Percentiles rank a stretch among this genome's conserved stretches.
Conservation (phyloP, 768 basidiomycete genomes). For the Serendipita sp. region DNA sequence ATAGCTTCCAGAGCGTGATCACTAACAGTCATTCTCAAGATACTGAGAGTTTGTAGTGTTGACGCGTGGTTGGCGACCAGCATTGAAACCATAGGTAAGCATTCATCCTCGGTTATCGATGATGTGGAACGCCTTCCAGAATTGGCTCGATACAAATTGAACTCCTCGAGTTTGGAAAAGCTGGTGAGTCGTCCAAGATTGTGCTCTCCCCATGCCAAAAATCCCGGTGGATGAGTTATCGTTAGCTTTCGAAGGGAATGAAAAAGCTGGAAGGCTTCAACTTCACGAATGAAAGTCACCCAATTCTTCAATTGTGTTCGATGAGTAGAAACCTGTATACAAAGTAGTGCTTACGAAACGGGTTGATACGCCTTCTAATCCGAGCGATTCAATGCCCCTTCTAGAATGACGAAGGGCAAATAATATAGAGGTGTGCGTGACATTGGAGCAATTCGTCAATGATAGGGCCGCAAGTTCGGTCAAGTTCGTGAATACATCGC, state of each 20-base stretch:
- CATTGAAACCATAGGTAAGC: slow-evolving; percentile 25
- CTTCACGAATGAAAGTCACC: background rate
- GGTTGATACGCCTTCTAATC: slow-evolving; percentile 45
- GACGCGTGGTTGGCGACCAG: slow-evolving; percentile 35
- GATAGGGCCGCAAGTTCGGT: slow-evolving; percentile 37
- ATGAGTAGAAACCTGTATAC: background rate
- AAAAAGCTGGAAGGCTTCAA: background rate
- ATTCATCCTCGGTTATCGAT: background rate
- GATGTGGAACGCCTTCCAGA: background rate
- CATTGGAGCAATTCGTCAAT: slow-evolving; percentile 51
- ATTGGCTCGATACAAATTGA: slow-evolving; percentile 37
- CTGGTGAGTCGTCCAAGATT: slow-evolving; percentile 15
- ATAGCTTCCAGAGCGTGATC: slow-evolving; percentile 34
- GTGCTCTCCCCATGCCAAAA: background rate
- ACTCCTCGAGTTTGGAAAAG: slow-evolving; percentile 31
- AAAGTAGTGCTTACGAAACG: slow-evolving; percentile 36
- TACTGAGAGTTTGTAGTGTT: slow-evolving; percentile 39
- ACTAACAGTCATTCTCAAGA: slow-evolving; percentile 46
- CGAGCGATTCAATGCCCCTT: slow-evolving; percentile 34
- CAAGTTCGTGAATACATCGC: slow-evolving; percentile 33
- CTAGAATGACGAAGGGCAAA: slow-evolving; percentile 30
- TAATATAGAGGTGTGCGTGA: slow-evolving; percentile 45
- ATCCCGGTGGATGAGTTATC: slow-evolving; percentile 26
- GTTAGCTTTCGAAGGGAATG: slow-evolving; percentile 37
- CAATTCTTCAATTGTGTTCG: slow-evolving; percentile 4